These are phyloP conservation scores for Cucumis sativus DNA, from an alignment of 306 rosid genomes.

Conservation along the genomic window DNA sequence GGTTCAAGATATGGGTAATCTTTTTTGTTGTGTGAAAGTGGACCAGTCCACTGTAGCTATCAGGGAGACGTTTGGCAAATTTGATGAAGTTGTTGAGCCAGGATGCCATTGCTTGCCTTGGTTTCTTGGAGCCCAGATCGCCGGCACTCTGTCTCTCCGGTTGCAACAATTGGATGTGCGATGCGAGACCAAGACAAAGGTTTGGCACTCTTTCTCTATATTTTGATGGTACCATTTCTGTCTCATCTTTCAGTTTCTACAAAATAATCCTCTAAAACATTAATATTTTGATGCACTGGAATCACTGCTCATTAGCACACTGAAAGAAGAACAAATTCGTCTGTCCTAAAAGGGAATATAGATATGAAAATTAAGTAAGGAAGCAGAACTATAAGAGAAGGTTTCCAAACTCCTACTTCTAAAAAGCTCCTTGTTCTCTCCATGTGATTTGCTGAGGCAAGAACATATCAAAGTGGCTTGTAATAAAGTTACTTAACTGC, in stretches of 20 bases:
- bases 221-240: neutral
- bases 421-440: neutral
- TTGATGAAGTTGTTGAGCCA: conserved; percentile 64
- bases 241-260: neutral
- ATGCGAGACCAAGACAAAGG: conserved; percentile 97
- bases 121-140: conserved; percentile 50
- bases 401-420: neutral
- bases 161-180: conserved; percentile 76
- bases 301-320: neutral
- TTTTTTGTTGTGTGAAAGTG: conserved; percentile 59
- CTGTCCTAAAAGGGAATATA: neutral
- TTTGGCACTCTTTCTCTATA: conserved; percentile 9
- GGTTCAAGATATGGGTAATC: conserved; percentile 59
- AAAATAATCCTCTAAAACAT: neutral
- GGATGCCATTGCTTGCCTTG: conserved; percentile 94
- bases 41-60: conserved; percentile 74
- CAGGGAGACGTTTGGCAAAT: conserved; percentile 64
- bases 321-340: no score
- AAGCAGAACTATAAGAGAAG: neutral
- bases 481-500: neutral
- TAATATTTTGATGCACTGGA: no score
- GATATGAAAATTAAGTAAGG: neutral
- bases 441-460: neutral
- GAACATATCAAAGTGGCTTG: neutral
- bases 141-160: conserved; percentile 81